phyloP scores from a whole-genome alignment of 208 protist species.

The Crithidia bombi region DNA sequence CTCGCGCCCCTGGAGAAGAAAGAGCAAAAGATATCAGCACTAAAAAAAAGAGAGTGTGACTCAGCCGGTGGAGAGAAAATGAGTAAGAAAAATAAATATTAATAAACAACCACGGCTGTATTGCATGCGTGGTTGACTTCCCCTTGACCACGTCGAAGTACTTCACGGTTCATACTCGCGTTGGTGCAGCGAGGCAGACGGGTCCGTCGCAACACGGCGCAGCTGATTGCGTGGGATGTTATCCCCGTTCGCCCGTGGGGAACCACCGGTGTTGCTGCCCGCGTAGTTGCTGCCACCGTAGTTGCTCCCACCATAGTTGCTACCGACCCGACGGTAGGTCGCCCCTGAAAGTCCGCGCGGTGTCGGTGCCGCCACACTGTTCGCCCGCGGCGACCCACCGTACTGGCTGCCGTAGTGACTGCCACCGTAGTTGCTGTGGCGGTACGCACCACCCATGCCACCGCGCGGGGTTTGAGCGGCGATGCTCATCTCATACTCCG shows the following conservation, averaged over 20 bases:
- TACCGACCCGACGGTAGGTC: slow-evolving; percentile 10
- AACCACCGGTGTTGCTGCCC: not conserved
- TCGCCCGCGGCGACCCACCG: slow-evolving; percentile 4
- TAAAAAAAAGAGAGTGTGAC: not conserved
- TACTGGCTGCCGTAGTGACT: slow-evolving; percentile 14
- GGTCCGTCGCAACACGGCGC: slow-evolving; percentile 7
- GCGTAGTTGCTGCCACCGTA: slow-evolving; percentile 7
- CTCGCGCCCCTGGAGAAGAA: not conserved
- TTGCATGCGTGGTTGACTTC: no score
- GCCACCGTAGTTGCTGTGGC: slow-evolving; percentile 13
- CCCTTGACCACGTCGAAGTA: no score
- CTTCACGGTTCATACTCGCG: no score
- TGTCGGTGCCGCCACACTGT: slow-evolving; percentile 6
- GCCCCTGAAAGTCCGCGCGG: slow-evolving; percentile 6
- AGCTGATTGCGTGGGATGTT: not conserved
- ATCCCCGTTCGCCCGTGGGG: not conserved
- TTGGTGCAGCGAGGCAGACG: not conserved
- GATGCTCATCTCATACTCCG: slow-evolving; percentile 6
- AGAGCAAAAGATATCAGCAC: not conserved
- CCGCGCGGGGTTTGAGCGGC: slow-evolving; percentile 16
- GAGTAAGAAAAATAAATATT: not conserved
- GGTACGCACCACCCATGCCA: slow-evolving; percentile 16
- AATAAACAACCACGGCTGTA: not conserved
- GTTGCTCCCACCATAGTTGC: slow-evolving; percentile 4
- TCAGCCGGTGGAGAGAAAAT: no score